These are phyloP conservation scores for Mikania micrantha DNA, from an alignment of 129 eudicot genomes.

Conservation along the genomic window DNA sequence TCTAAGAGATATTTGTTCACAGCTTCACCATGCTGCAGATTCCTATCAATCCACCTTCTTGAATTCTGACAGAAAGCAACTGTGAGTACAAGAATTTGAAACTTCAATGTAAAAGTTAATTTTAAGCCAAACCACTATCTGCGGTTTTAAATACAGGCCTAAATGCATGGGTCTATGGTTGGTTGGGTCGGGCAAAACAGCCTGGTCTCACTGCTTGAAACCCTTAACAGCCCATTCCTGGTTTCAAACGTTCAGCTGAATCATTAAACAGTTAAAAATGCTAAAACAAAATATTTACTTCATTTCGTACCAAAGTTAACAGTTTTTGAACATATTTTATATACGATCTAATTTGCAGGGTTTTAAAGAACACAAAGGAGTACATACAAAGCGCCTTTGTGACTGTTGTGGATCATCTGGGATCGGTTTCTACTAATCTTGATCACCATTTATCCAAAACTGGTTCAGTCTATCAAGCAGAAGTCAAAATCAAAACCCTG, in stretches of 20 bases:
- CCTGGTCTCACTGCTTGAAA: no score
- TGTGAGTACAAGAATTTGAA: constrained; percentile 27
- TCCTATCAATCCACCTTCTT: constrained; percentile 53
- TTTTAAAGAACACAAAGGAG: constrained; percentile 60
- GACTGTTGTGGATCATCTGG: constrained; percentile 72
- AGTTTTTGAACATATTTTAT: neutral
- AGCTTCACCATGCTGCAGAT: constrained; percentile 76
- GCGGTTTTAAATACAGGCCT: no score
- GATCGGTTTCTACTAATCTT: constrained; percentile 60
- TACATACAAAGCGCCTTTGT: constrained; percentile 57
- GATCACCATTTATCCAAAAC: constrained; percentile 28
- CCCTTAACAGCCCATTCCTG: no score
- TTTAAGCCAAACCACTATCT: no score
- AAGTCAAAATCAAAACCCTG: constrained; percentile 38
- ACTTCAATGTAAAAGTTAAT: neutral
- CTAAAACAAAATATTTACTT: no score
- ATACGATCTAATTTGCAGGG: constrained; percentile 31
- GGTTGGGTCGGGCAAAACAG: no score
- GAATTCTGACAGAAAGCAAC: constrained; percentile 41
- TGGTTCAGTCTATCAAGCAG: constrained; percentile 38
- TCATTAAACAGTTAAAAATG: no score
- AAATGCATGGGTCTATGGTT: no score
- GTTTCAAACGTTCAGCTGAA: neutral
- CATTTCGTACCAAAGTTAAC: neutral
- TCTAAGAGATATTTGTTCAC: constrained; percentile 59